phyloP scores from a whole-genome alignment of 225 moss, liverwort and hornwort species.

The Pleurozium schreberi region DNA sequence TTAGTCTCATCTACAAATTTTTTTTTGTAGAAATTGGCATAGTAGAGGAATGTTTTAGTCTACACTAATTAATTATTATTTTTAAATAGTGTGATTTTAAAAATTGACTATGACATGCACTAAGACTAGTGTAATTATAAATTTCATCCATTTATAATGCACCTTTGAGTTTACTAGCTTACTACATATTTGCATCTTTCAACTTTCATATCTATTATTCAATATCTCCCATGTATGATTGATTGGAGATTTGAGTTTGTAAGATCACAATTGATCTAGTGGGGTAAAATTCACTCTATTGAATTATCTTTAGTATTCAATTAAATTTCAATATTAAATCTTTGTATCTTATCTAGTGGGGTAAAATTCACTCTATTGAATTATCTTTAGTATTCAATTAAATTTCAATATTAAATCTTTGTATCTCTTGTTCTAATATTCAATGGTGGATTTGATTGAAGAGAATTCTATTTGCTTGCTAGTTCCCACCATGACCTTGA shows the following conservation, averaged over 20 bases:
- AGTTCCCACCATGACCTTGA: accelerated
- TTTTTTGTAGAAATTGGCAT: not conserved
- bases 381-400: no score
- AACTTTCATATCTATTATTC: not conserved
- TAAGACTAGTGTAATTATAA: not conserved
- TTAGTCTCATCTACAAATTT: not conserved
- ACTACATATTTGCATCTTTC: not conserved
- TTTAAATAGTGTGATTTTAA: not conserved
- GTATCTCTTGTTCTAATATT: not conserved
- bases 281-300: not conserved
- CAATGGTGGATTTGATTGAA: not conserved
- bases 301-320: not conserved
- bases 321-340: not conserved
- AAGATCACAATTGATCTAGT: not conserved
- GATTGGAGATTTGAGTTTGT: not conserved
- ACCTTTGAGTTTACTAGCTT: not conserved
- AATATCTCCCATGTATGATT: not conserved
- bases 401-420: not conserved
- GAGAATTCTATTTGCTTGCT: not conserved
- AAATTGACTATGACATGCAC: not conserved
- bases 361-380: no score
- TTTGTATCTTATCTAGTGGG: no score
- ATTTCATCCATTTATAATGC: not conserved
- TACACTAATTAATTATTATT: not conserved
- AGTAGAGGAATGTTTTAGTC: not conserved